Conservation (phyloP, 495 filamentous ascomycete genomes). For the Neurospora tetrasperma region DNA sequence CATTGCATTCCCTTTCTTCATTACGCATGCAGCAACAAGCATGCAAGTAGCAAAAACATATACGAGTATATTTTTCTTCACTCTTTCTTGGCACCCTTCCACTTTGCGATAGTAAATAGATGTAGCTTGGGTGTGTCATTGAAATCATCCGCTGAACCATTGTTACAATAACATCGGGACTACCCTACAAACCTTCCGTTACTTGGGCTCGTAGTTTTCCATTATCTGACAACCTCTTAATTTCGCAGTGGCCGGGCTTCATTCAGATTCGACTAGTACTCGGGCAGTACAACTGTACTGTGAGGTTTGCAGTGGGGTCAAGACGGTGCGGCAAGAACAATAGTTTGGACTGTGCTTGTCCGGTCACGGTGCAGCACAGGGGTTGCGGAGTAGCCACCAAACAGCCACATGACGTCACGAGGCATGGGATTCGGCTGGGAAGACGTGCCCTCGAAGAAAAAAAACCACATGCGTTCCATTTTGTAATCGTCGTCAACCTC, state of each 20-base stretch:
- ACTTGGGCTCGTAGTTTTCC: not conserved
- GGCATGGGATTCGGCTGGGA: not conserved
- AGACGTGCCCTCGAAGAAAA: not conserved
- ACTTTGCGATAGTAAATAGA: not conserved
- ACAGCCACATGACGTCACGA: constrained; percentile 7
- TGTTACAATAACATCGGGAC: not conserved
- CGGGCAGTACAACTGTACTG: too few species aligned
- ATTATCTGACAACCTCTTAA: not conserved
- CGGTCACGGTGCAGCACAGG: not conserved
- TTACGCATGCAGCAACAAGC: not conserved
- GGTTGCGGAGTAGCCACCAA: constrained; percentile 1
- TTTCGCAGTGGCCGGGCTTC: not conserved
- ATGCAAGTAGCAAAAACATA: not conserved
- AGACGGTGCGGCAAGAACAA: not conserved
- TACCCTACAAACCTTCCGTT: not conserved
- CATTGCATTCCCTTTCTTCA: not conserved
- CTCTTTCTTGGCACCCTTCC: not conserved
- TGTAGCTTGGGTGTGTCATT: not conserved
- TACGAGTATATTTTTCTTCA: not conserved
- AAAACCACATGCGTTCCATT: not conserved
- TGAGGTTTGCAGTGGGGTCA: not conserved
- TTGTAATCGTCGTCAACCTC: not conserved
- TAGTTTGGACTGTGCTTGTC: not conserved
- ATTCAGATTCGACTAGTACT: not conserved
- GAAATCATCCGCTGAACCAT: not conserved